Evolutionary conservation across 257 asterid genomes (phyloP).

Genomic region (Capsicum pubescens): DNA sequence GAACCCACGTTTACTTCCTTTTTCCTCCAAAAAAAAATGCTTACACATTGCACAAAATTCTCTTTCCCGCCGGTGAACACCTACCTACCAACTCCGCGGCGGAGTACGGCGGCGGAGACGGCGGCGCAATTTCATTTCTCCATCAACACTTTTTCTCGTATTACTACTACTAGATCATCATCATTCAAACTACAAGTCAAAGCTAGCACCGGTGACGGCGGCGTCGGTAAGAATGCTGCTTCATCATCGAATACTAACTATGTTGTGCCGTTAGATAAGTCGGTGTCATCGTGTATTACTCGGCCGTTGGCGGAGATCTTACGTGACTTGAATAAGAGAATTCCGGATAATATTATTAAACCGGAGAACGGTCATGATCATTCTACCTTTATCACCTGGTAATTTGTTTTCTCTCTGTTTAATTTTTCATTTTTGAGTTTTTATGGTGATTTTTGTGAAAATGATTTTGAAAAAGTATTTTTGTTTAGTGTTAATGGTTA

Average conservation of each 20-base stretch:
- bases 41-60: conserved; percentile 27
- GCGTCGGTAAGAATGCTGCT: conserved; percentile 29
- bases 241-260: conserved; percentile 60
- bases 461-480: neutral
- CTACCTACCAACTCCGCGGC: conserved; percentile 17
- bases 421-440: neutral
- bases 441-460: neutral
- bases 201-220: conserved; percentile 35
- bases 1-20: conserved; percentile 3
- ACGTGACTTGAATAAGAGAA: conserved; percentile 90
- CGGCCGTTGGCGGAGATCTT: conserved; percentile 95
- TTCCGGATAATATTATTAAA: conserved; percentile 86
- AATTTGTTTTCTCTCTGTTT: neutral
- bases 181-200: conserved; percentile 30
- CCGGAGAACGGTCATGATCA: conserved; percentile 47
- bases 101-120: too few relatives aligned
- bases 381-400: conserved; percentile 83
- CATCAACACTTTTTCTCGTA: neutral
- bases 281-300: conserved; percentile 64
- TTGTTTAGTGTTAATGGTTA: too few relatives aligned
- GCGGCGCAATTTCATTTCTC: conserved; percentile 30
- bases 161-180: conserved; percentile 1
- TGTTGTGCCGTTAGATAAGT: conserved; percentile 85
- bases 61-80: conserved; percentile 27
- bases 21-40: neutral